Conservation (phyloP, 23 red algal genomes). For the Gracilaria domingensis region DNA sequence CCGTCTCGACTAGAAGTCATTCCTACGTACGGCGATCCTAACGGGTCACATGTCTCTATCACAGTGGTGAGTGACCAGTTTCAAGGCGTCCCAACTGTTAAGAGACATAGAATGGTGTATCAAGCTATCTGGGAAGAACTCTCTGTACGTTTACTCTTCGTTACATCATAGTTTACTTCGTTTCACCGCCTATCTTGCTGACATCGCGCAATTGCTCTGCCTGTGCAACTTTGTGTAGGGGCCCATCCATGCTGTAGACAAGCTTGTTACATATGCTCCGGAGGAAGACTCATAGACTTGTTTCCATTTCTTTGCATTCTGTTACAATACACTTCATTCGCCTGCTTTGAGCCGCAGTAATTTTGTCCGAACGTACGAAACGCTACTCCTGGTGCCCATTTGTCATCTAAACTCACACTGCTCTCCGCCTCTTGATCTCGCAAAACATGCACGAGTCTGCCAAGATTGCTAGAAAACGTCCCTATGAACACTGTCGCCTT, state of each 20-base stretch:
- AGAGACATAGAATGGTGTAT: slow-evolving; percentile 93
- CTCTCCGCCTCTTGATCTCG: slow-evolving; percentile 19
- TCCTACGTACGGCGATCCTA: slow-evolving; percentile 93
- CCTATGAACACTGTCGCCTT: slow-evolving; percentile 54
- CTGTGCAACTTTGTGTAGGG: slow-evolving; percentile 32
- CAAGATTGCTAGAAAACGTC: slow-evolving; percentile 78
- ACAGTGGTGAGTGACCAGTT: slow-evolving; percentile 84
- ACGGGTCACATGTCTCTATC: slow-evolving; percentile 93
- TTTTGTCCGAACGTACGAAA: slow-evolving; percentile 58
- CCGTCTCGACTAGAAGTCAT: slow-evolving; percentile 76
- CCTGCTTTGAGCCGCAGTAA: slow-evolving; percentile 58
- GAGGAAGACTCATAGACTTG: slow-evolving; percentile 55
- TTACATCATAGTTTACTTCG: background rate
- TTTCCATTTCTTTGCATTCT: background rate
- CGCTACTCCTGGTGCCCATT: slow-evolving; percentile 78
- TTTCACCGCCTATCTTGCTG: background rate
- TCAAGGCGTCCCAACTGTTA: slow-evolving; percentile 74
- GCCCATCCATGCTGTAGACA: slow-evolving; percentile 95
- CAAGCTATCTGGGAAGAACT: slow-evolving; percentile 98
- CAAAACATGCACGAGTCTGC: slow-evolving; percentile 67
- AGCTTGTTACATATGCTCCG: slow-evolving; percentile 81
- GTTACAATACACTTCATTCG: slow-evolving; percentile 52
- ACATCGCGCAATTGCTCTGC: slow-evolving; percentile 30
- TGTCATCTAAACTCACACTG: slow-evolving; percentile 61
- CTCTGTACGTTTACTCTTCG: slow-evolving; percentile 29